phyloP scores from a whole-genome alignment of 2,329 filamentous ascomycete genomes.

The Byssothecium circinans region DNA sequence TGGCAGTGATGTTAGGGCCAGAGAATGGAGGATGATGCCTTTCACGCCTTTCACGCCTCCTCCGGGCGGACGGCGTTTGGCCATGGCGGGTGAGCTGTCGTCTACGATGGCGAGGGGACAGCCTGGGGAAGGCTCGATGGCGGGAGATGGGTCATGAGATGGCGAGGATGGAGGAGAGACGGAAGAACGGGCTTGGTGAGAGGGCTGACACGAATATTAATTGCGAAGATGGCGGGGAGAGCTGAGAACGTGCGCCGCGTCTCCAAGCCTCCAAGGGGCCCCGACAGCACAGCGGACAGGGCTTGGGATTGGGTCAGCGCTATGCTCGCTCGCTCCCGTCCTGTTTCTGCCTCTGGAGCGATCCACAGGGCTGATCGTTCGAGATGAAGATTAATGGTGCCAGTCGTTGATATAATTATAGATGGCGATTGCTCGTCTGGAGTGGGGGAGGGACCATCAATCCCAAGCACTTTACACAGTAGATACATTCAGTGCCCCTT shows the following conservation, averaged over 20 bases:
- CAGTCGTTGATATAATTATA: no score
- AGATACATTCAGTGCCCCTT: no score
- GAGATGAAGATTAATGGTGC: no score
- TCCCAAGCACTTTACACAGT: no score
- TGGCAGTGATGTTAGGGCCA: constrained; percentile 24
- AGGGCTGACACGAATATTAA: constrained; percentile 14
- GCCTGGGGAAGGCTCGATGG: constrained; percentile 34
- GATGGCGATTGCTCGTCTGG: no score
- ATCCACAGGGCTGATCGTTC: background rate
- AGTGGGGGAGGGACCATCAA: no score
- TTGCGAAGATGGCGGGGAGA: constrained; percentile 21
- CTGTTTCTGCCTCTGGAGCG: background rate
- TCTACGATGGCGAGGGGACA: constrained; percentile 16
- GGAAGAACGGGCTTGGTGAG: constrained; percentile 2
- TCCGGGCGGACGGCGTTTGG: constrained; percentile 45
- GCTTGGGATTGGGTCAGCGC: constrained; percentile 14
- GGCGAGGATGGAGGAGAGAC: constrained; percentile 13
- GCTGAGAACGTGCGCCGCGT: constrained; percentile 21
- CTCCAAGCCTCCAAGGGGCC: background rate
- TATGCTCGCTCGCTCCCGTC: background rate
- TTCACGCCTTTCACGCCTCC: constrained; percentile 39
- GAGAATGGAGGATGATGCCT: constrained; percentile 32
- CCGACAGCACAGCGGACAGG: background rate
- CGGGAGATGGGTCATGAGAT: constrained; percentile 35
- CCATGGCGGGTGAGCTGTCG: constrained; percentile 30